Evolutionary conservation across 495 filamentous ascomycete species (phyloP), one percentile per base, ranked within the genome.

Genomic region (Talaromyces liani): DNA sequence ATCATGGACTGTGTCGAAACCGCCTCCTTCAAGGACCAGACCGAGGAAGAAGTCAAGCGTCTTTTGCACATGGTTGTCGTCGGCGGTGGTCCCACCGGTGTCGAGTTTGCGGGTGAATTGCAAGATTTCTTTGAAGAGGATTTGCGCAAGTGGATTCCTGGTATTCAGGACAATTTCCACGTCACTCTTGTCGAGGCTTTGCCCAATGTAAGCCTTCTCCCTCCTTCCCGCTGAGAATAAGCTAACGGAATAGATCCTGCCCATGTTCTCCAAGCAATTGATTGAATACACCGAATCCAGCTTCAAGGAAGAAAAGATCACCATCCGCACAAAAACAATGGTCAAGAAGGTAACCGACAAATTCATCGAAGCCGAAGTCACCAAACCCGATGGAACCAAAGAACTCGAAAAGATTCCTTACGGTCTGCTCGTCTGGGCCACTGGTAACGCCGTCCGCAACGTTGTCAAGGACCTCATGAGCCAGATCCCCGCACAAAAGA

Each of bases 1-100:
- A 95, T 99, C 80, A 98, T 99, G 94, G 95, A 99, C 81, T 98
- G 95, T 72, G 90, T 96, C 65, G 94, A 99, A 80, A 97, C 92
- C 12, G 93, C 94, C 49, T 92, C 89, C 72, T 98, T 99, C 88
- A 98, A 97, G 85, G 93, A 93, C 69, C 95, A 98, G 79, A 82
- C 84, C n/a, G 80, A 81, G 7, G 91, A 96, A 66, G 94, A 99
- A 77, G 79, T 93, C 68, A 88, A 95, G 76, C 92, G 94, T 64
- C 87, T 99, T 63, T 81, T 99, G 72, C 95, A 98, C 82, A 98
- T 97, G 93, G 94, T 98, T 64, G 95, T 99, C 25, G 94, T 99
- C 60, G 94, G 94, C 70, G 94, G 94, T 78, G 94, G 94, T 67
- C 94, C 94, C 25, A 98, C 94, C 61, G 94, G 94, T 78, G 95